phyloP scores from a whole-genome alignment of 139 green algal species.

The Volvox reticuliferus region DNA sequence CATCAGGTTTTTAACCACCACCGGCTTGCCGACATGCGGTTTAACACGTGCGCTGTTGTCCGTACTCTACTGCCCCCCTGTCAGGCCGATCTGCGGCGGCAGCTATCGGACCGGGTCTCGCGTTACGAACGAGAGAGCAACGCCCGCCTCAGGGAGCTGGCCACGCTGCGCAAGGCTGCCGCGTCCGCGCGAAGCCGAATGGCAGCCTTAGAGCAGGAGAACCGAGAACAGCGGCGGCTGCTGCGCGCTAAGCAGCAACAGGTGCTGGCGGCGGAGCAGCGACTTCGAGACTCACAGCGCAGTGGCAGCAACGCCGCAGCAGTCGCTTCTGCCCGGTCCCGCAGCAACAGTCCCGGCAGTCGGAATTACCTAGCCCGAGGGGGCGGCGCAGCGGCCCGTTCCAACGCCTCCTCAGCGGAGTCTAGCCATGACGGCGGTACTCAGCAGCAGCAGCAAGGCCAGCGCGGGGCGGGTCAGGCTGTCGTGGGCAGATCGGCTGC shows the following conservation, averaged over 20 bases:
- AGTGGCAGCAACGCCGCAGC: not conserved
- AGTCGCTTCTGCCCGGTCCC: not conserved
- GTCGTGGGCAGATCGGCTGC: too few relatives aligned
- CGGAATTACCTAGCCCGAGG: not conserved
- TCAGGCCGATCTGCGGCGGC: slow-evolving; percentile 37
- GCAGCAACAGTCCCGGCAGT: slow-evolving; percentile 6
- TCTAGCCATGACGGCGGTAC: too few relatives aligned
- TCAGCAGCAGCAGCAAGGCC: too few relatives aligned
- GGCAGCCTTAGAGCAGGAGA: slow-evolving; percentile 42
- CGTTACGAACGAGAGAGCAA: slow-evolving; percentile 40
- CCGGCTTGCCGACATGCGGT: too few relatives aligned
- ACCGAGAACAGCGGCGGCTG: slow-evolving; percentile 30
- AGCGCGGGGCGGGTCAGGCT: too few relatives aligned
- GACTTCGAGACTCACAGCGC: slow-evolving; percentile 16
- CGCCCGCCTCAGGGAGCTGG: slow-evolving; percentile 34
- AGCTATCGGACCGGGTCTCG: slow-evolving; percentile 33
- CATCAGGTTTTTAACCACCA: too few relatives aligned
- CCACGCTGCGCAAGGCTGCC: slow-evolving; percentile 26
- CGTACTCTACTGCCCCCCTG: not conserved
- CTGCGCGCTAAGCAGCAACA: slow-evolving; percentile 43
- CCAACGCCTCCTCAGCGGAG: too few relatives aligned
- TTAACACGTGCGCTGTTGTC: not conserved
- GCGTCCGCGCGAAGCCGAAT: slow-evolving; percentile 22
- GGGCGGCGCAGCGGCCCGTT: too few relatives aligned
- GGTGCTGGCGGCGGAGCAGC: slow-evolving; percentile 24